Percentiles rank a stretch among this genome's conserved stretches.
Conservation (phyloP, 805 yeast species). For the Candida orba region DNA sequence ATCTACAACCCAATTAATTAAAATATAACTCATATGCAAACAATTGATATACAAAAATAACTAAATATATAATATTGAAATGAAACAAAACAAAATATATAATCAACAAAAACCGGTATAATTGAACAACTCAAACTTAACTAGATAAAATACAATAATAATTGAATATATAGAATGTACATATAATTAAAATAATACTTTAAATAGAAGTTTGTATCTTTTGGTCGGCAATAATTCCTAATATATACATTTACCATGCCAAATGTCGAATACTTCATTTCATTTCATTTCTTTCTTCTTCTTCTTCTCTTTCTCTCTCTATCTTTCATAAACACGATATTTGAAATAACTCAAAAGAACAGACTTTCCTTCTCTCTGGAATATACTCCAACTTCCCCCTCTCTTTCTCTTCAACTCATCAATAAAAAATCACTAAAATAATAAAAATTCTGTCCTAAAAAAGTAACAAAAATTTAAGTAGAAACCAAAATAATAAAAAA, state of each 20-base stretch:
- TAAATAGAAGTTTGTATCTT: not conserved
- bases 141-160: not conserved
- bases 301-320: not conserved
- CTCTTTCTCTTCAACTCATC: no score
- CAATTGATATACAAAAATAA: not conserved
- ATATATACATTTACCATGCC: constrained; percentile 11
- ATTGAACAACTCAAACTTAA: not conserved
- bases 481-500: not conserved
- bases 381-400: not conserved
- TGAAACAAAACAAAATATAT: not conserved
- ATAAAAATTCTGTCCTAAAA: no score
- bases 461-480: not conserved
- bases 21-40: constrained; percentile 1
- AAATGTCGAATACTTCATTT: constrained; percentile 5
- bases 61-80: not conserved
- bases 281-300: not conserved
- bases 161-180: constrained; percentile 1
- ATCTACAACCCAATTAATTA: not conserved
- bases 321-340: constrained; percentile 5
- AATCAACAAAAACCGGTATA: not conserved
- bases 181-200: not conserved
- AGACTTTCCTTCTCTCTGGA: constrained; percentile 1
- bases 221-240: constrained; percentile 4
- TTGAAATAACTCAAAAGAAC: not conserved
- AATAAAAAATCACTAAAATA: no score